A percentile compares a stretch with the other conserved stretches of the same genome.
phyloP scores from a whole-genome alignment of 202 grass and related monocot species.

The Zoysia matrella region DNA sequence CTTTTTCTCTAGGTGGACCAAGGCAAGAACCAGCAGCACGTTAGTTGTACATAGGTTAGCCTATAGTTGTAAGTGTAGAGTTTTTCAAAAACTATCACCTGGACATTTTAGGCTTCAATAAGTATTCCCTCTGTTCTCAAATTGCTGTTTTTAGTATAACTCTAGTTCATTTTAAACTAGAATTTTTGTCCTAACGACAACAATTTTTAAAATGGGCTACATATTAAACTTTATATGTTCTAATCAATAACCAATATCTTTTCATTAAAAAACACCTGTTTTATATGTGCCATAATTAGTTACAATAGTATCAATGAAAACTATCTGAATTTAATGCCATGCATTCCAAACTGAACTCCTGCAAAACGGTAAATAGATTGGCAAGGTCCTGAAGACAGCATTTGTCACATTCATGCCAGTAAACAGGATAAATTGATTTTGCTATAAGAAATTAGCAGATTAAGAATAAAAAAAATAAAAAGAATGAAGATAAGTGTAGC shows the following conservation, averaged over 20 bases:
- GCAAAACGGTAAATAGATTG: slow-evolving; percentile 18
- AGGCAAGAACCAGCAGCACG: too few species aligned
- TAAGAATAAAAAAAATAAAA: slow-evolving; percentile 19
- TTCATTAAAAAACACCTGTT: not conserved
- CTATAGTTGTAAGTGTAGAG: too few species aligned
- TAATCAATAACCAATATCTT: not conserved
- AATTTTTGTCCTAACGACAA: too few species aligned
- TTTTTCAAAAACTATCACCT: not conserved
- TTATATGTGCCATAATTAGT: not conserved
- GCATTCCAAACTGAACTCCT: slow-evolving; percentile 1
- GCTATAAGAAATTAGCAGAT: slow-evolving; percentile 23
- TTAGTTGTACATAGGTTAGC: too few species aligned
- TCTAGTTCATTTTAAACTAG: too few species aligned
- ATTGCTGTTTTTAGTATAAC: too few species aligned
- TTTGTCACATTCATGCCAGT: slow-evolving; percentile 23
- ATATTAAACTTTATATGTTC: slow-evolving; percentile 3
- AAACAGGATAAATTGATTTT: slow-evolving; percentile 11
- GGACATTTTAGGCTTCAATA: not conserved
- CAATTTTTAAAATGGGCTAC: too few species aligned
- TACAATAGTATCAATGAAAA: not conserved
- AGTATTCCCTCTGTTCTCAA: not conserved
- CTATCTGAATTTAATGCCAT: slow-evolving; percentile 25
- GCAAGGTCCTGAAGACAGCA: slow-evolving; percentile 2
- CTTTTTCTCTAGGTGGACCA: too few species aligned
- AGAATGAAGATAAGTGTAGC: slow-evolving; percentile 26